Percentiles rank a stretch among this genome's conserved stretches.
phyloP scores from a whole-genome alignment of 495 filamentous ascomycete species.

The Penicillium angulare region DNA sequence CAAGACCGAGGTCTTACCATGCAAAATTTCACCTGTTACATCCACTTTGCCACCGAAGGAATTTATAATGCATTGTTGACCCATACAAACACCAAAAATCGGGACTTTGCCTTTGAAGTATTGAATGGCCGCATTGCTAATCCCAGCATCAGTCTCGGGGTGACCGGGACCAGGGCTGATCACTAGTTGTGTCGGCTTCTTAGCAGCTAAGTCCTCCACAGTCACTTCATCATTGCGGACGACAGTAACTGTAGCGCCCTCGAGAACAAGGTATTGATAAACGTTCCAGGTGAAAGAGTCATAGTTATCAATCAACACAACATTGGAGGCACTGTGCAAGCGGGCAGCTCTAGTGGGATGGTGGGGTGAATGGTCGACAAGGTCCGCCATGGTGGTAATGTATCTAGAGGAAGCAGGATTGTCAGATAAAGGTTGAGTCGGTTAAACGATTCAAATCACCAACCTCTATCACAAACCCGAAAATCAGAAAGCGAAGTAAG shows the following conservation, averaged over 20 bases:
- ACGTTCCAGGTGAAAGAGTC: constrained; percentile 99
- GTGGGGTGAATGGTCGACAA: constrained; percentile 85
- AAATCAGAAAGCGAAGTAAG: neutral
- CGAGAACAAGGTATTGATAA: constrained; percentile 93
- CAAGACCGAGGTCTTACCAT: constrained; percentile 92
- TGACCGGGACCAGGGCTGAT: constrained; percentile 95
- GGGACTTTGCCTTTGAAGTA: constrained; percentile 96
- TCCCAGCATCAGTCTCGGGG: constrained; percentile 82
- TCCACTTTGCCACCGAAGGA: constrained; percentile 88
- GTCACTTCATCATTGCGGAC: constrained; percentile 89
- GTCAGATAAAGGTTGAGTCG: constrained; percentile 1
- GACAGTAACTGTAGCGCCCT: constrained; percentile 86
- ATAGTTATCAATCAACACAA: constrained; percentile 97
- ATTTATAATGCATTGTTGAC: constrained; percentile 94
- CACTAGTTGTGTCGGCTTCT: constrained; percentile 89
- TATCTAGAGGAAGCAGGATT: constrained; percentile 1
- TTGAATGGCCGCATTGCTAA: constrained; percentile 85
- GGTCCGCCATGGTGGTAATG: constrained; percentile 32
- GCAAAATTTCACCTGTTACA: constrained; percentile 92
- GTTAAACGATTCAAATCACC: neutral
- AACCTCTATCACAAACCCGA: neutral
- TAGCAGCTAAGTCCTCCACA: constrained; percentile 74
- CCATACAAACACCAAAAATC: constrained; percentile 98
- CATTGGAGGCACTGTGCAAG: constrained; percentile 76
- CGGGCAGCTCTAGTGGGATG: constrained; percentile 67